These are phyloP conservation scores for Mycogone perniciosa DNA, from an alignment of 2,329 filamentous ascomycete genomes.

Conservation along the genomic window DNA sequence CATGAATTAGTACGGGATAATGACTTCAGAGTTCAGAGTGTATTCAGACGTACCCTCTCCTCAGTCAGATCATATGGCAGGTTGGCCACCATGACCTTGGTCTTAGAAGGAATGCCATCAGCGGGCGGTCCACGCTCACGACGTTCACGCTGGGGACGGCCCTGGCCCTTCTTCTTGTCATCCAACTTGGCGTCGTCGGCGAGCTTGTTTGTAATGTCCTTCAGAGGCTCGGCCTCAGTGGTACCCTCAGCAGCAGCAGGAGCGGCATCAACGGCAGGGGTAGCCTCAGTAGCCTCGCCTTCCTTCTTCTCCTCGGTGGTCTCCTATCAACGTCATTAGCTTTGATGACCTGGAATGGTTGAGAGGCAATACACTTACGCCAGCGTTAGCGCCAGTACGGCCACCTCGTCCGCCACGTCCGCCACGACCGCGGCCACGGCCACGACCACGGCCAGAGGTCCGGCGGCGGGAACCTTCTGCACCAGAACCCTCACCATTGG, in stretches of 20 bases:
- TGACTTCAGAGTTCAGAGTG: background rate
- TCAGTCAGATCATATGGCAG: constrained; percentile 96
- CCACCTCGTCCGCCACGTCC: constrained; percentile 58
- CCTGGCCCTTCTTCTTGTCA: constrained; percentile 36
- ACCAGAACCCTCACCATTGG: constrained; percentile 68
- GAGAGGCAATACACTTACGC: constrained; percentile 33
- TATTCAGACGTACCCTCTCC: constrained; percentile 65
- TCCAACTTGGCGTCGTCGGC: constrained; percentile 41
- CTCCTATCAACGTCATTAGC: constrained; percentile 20
- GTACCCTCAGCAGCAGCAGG: constrained; percentile 38
- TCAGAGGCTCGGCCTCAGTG: constrained; percentile 51
- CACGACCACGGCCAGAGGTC: constrained; percentile 58
- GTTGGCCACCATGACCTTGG: constrained; percentile 99
- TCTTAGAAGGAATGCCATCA: constrained; percentile 97
- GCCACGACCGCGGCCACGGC: constrained; percentile 62
- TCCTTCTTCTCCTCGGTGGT: constrained; percentile 42
- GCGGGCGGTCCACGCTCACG: constrained; percentile 90
- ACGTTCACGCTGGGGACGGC: constrained; percentile 53
- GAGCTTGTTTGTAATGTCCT: constrained; percentile 54
- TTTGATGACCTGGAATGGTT: background rate
- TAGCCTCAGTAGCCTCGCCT: constrained; percentile 31
- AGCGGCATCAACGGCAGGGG: constrained; percentile 39
- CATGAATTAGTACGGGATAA: background rate
- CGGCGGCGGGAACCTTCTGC: constrained; percentile 60
- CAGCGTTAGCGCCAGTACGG: constrained; percentile 32